Evolutionary conservation across 495 filamentous ascomycete species (phyloP).

Genomic region (Penicillium verhagenii): DNA sequence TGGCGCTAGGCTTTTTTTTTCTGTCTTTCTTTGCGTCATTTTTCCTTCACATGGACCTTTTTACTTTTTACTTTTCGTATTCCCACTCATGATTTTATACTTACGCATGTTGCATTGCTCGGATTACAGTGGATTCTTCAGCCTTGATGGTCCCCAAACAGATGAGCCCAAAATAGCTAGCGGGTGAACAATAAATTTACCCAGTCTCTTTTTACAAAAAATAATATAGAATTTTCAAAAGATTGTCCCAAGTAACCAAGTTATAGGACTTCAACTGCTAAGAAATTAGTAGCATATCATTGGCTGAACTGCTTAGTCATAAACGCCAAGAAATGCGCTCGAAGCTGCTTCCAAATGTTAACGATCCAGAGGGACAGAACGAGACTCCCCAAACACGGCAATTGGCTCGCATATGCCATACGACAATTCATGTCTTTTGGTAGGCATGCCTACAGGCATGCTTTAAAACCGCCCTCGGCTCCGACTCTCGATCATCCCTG

Average conservation of each 20-base stretch:
- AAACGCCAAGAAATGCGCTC: constrained; percentile 11
- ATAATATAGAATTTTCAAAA: not conserved
- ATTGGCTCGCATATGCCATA: constrained; percentile 30
- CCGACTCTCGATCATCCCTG: constrained; percentile 44
- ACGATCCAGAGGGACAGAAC: not conserved
- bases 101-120: not conserved
- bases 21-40: constrained; percentile 5
- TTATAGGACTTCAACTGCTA: not conserved
- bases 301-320: constrained; percentile 8
- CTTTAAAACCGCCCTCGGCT: constrained; percentile 27
- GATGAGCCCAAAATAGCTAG: not conserved
- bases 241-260: not conserved
- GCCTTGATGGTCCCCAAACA: too few species aligned
- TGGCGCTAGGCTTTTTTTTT: constrained; percentile 20
- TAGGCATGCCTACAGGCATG: constrained; percentile 47
- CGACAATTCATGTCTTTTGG: constrained; percentile 40
- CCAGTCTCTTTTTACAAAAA: not conserved
- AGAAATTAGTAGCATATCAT: constrained; percentile 2
- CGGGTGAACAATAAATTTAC: not conserved
- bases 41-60: not conserved
- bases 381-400: constrained; percentile 10
- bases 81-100: not conserved
- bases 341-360: constrained; percentile 12
- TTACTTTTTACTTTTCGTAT: not conserved
- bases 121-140: not conserved